These are phyloP conservation scores for Auriscalpium orientale DNA, from an alignment of 768 basidiomycete species.

Conservation along the genomic window DNA sequence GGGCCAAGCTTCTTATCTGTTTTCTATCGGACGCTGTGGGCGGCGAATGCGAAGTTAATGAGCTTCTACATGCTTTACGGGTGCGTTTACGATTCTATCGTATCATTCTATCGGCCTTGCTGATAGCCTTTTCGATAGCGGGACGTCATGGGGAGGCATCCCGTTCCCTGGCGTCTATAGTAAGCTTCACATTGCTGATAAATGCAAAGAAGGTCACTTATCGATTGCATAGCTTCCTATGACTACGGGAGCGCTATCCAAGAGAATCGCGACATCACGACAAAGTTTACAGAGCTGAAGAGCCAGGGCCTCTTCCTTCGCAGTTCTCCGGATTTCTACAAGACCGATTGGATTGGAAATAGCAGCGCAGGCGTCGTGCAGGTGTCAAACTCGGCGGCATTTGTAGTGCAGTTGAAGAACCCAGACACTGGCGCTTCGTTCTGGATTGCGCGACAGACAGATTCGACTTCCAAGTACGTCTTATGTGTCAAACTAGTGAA, in stretches of 20 bases:
- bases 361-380: constrained; percentile 40
- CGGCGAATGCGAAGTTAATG: constrained; percentile 73
- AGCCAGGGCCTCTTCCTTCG: constrained; percentile 72
- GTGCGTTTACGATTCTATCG: constrained; percentile 24
- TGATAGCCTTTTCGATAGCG: constrained; percentile 32
- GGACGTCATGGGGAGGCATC: constrained; percentile 80
- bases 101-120: not conserved
- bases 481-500: not conserved
- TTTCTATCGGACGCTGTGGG: constrained; percentile 73
- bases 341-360: constrained; percentile 70
- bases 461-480: constrained; percentile 56
- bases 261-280: constrained; percentile 57
- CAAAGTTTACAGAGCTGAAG: constrained; percentile 74
- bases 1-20: constrained; percentile 72
- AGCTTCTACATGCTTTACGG: constrained; percentile 85
- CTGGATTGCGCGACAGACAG: constrained; percentile 59
- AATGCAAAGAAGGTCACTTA: not conserved
- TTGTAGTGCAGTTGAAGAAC: constrained; percentile 58
- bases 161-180: constrained; percentile 73
- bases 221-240: constrained; percentile 42
- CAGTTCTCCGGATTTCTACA: constrained; percentile 70
- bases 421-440: constrained; percentile 61
- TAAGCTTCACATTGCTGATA: constrained; percentile 14
- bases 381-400: constrained; percentile 39
- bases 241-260: constrained; percentile 73